Base-by-base conservation (phyloP, 495 filamentous ascomycete species). In the Penicillium canescens region DNA sequence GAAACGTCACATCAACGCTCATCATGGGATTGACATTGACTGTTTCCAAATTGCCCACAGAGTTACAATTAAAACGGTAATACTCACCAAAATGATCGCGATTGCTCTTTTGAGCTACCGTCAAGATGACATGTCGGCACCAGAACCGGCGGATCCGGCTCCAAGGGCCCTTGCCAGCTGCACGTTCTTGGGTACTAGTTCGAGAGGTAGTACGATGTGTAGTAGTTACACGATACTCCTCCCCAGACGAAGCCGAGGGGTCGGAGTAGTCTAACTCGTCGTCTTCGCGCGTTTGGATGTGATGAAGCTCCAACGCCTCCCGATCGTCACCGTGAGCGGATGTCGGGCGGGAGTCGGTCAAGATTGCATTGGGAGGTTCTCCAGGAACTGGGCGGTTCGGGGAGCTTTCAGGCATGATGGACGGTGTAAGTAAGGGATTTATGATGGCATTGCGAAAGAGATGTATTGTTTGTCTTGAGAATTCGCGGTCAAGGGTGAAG, bases 21-120 rank as follows among this genome's bases (percentile, higher is more conserved):
- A 31, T 31, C 28, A 6, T 2, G 7, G 28, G 9, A 31, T 31
- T 2, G 7, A 31, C 6, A 2, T 10, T 10, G 5, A 31, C 5
- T 31, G 5, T 31, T 10, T 31, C 28, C 28, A 7, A 5, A 11
- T 20, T 31, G 3, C 16, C 1, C 18, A 12, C 10, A 14, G 10
- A 16, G 4, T 20, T 1, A 6, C 3, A 36, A 35, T 24, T 2
- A n/a, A 1, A 16, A 2, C 23, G 9, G 1, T 4, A 21, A 14
- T 16, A 59, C 69, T 43, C 42, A 78, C 75, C 75, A 52, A 74
- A 70, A 56, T 78, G 65, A 63, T 78, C 75, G 2, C 75, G 67
- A 56, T 78, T 78, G 31, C 57, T 70, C 57, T 76, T 77, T 39
- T 75, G 71, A 11, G 70, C 57, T 21, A 78, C 72, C 0, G 64